Evolutionary conservation across 495 filamentous ascomycete species (phyloP), one percentile per base, ranked within the genome.

Genomic region (Podospora didyma): DNA sequence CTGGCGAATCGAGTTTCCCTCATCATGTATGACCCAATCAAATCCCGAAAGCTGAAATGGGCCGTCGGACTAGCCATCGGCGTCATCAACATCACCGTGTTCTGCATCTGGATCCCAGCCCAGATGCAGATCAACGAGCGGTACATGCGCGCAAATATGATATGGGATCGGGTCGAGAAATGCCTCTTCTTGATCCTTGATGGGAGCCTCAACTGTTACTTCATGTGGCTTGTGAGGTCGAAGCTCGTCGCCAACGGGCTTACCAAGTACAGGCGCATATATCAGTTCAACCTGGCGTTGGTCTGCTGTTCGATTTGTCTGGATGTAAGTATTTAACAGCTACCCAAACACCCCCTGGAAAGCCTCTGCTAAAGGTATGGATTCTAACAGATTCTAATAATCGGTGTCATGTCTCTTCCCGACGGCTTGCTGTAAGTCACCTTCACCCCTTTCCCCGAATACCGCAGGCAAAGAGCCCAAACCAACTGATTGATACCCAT

Each of bases 131-230:
- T 74, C 41, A 71, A 55, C 41, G 16, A 59, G 20, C 56, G 21
- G 6, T 73, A 46, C 35, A 59, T 72, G 16, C 22, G 46, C 10
- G 62, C 70, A 59, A 82, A 82, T 61, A 56, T 59, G 0, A 60
- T 77, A 51, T 83, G 80, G 79, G 80, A 82, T 53, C 68, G 76
- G 9, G 51, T 66, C 5, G 75, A 78, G 23, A 83, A 83, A 58
- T 62, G 61, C 37, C 62, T 82, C 22, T 77, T 78, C 53, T 56
- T 79, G 23, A 31, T 78, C 56, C 66, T 81, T 16, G 80, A 83
- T 54, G 62, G 58, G 10, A 26, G 26, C 1, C 69, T 82, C 28
- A 83, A 83, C 59, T 63, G 57, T 23, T 76, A 76, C 58, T 82
- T 82, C 63, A 70, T 82, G 49, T 65, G 56, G 42, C 69, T 73